Base-by-base conservation (phyloP, 495 filamentous ascomycete species). In the Chaetomium cochliodes region DNA sequence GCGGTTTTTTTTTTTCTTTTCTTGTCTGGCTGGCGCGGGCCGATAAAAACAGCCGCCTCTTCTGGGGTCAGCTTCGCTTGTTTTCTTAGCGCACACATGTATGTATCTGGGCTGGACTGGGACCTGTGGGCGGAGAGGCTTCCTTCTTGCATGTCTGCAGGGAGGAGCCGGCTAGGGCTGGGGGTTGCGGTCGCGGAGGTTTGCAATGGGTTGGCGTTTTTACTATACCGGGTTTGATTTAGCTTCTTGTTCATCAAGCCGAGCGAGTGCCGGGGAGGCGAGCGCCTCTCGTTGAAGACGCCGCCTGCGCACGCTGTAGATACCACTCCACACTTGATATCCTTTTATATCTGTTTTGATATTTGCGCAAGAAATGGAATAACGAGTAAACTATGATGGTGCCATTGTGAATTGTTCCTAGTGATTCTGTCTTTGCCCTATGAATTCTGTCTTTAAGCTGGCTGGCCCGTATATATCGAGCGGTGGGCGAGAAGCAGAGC, bases 1-100 rank as follows among this genome's bases (percentile, higher is more conserved):
- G 52, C 60, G 51, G 47, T 15, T n/a, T 44, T 55, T 30, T 30
- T 2, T 28, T 56, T 9, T 13, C 0, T 55, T 23, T 42, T 53
- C 22, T 28, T 52, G 5, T 46, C 5, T 62, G 60, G 60, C 60
- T 55, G 60, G 60, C 60, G 60, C 52, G 60, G 60, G 60, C 60
- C 52, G 60, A 55, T 15, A 55, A 63, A 54, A 54, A 55, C 51
- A 55, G 52, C 51, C 41, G 52, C 51, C 41, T 56, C 60, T 13
- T 56, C 33, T n/a, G 20, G 33, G 51, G 30, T 26, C 16, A 26
- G 51, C n/a, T 56, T 42, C 51, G 18, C 20, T 60, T 54, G 37
- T 46, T 30, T 9, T 46, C 55, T 56, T 4, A 13, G 37, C 53
- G 28, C 18, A 50, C n/a, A 26, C 25, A 25, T 56, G 51, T 62